phyloP scores from a whole-genome alignment of 345 rosid species.

The Hypericum perforatum region DNA sequence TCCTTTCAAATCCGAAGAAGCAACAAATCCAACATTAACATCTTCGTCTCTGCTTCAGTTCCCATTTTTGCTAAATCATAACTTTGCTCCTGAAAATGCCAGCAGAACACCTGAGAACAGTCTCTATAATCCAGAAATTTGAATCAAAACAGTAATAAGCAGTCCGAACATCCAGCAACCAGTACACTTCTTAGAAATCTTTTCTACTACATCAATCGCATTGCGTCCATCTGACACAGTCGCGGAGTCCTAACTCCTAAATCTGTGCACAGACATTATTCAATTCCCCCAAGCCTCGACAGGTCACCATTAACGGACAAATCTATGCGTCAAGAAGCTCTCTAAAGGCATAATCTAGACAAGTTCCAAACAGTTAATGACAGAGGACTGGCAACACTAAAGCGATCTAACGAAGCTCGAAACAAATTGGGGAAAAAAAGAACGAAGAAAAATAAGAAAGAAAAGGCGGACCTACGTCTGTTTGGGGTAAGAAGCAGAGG shows the following conservation, averaged over 20 bases:
- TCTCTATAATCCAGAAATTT: background rate
- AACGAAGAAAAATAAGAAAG: background rate
- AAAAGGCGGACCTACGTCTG: slow-evolving; percentile 85
- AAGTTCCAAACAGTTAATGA: background rate
- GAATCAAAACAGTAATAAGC: background rate
- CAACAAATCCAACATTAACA: too few relatives aligned
- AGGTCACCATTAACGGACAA: too few relatives aligned
- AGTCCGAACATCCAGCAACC: background rate
- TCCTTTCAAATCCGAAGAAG: too few relatives aligned
- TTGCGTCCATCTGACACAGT: too few relatives aligned
- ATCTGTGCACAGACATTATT: too few relatives aligned
- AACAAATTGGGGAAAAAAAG: background rate
- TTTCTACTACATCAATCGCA: too few relatives aligned
- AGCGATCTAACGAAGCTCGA: background rate
- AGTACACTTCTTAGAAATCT: too few relatives aligned
- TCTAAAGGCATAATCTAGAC: background rate
- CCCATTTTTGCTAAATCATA: slow-evolving; percentile 44
- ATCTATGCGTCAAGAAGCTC: background rate
- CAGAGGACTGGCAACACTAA: too few relatives aligned
- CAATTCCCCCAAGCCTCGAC: too few relatives aligned
- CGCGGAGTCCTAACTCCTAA: too few relatives aligned
- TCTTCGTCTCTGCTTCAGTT: too few relatives aligned
- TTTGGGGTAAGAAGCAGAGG: slow-evolving; percentile 81
- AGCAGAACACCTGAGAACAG: background rate
- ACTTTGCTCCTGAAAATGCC: slow-evolving; percentile 70